These are phyloP conservation scores for Pelargonium myrrhifolium DNA, from an alignment of 441 rosid species.

Conservation along the genomic window DNA sequence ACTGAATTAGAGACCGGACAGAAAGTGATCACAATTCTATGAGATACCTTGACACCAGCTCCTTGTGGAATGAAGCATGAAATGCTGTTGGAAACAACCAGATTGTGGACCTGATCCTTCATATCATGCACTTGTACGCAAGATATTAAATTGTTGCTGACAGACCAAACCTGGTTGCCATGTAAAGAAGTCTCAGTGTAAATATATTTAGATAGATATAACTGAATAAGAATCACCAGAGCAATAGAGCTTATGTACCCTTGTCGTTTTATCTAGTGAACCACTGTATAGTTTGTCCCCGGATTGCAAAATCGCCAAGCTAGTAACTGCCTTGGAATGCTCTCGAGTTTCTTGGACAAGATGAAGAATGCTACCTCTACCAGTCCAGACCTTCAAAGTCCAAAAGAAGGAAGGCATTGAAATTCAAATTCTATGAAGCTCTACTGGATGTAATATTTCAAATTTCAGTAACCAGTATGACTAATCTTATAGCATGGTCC, in stretches of 20 bases:
- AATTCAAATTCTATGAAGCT: background rate
- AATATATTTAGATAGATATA: background rate
- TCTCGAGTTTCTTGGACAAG: slow-evolving; percentile 52
- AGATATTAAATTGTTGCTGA: slow-evolving; percentile 30
- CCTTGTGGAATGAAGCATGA: slow-evolving; percentile 71
- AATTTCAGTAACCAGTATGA: background rate
- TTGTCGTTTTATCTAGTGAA: slow-evolving; percentile 55
- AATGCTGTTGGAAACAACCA: slow-evolving; percentile 42
- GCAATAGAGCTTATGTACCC: slow-evolving; percentile 30
- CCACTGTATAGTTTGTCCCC: slow-evolving; percentile 59
- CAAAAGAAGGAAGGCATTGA: slow-evolving; percentile 11
- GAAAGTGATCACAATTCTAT: background rate
- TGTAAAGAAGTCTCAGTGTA: background rate
- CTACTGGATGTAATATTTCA: background rate
- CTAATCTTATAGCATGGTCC: background rate
- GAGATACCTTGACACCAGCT: slow-evolving; percentile 61
- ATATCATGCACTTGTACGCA: slow-evolving; percentile 61
- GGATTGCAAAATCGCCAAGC: slow-evolving; percentile 46
- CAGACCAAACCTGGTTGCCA: slow-evolving; percentile 47
- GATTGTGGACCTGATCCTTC: slow-evolving; percentile 60
- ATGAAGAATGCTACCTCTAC: slow-evolving; percentile 56
- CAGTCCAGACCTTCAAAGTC: slow-evolving; percentile 59
- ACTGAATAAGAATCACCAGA: background rate
- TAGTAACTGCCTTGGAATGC: slow-evolving; percentile 58
- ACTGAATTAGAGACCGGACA: background rate